phyloP scores from a whole-genome alignment of 2,329 filamentous ascomycete species.

The Bipolaris oryzae region DNA sequence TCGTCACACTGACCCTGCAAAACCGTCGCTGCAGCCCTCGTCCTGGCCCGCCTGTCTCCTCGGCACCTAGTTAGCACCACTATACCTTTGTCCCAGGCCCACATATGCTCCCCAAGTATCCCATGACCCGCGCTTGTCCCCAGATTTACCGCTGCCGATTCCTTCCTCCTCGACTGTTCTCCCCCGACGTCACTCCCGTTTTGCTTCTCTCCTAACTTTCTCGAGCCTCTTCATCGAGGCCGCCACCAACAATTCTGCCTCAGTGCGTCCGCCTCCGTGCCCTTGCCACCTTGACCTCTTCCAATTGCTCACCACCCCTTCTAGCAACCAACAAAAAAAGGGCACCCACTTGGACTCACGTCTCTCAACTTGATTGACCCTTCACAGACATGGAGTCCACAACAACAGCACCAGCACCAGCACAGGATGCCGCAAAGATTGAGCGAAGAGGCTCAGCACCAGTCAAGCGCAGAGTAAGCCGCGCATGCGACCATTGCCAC shows the following conservation, averaged over 20 bases:
- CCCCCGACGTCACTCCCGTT: conserved; percentile 7
- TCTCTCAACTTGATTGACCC: conserved; percentile 11
- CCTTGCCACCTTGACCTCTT: neutral
- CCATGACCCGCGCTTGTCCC: conserved; percentile 40
- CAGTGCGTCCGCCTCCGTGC: conserved; percentile 9
- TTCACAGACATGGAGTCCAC: conserved; percentile 35
- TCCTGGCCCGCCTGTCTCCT: conserved; percentile 36
- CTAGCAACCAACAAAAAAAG: conserved; percentile 12
- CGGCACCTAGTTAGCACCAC: conserved; percentile 24
- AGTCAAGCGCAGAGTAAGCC: conserved; percentile 84
- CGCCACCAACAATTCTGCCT: neutral
- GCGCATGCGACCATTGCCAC: conserved; percentile 95
- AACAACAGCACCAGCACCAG: conserved; percentile 10
- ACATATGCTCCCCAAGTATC: conserved; percentile 46
- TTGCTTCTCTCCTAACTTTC: conserved; percentile 1
- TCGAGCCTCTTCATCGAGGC: neutral
- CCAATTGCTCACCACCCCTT: conserved; percentile 6
- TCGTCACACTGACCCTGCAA: conserved; percentile 37
- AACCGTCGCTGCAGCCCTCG: conserved; percentile 28
- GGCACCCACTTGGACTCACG: conserved; percentile 8
- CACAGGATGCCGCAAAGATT: conserved; percentile 33
- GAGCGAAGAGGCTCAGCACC: conserved; percentile 59
- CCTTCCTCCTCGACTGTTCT: conserved; percentile 19
- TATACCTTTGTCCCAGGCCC: conserved; percentile 42
- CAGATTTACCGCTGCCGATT: conserved; percentile 34